phyloP scores from a whole-genome alignment of 1,284 basidiomycete species.

The Veloporphyrellus conicus region DNA sequence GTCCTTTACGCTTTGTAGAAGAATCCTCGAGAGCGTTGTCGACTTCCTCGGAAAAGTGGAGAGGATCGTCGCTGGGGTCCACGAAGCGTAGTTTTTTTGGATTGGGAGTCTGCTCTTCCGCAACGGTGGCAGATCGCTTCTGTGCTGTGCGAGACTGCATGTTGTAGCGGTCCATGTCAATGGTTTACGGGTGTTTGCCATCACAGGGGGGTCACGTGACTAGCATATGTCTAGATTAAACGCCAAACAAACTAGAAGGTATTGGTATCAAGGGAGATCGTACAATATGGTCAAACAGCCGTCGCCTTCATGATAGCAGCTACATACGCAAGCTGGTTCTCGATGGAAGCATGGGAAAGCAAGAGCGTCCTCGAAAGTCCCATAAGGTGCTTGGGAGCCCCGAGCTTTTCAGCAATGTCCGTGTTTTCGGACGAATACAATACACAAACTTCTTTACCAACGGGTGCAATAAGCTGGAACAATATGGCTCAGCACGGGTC shows the following conservation, averaged over 20 bases:
- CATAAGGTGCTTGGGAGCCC: constrained; percentile 28
- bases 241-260: neutral
- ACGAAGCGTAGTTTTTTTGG: constrained; percentile 79
- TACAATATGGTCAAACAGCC: constrained; percentile 10
- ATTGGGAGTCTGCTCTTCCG: constrained; percentile 30
- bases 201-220: neutral
- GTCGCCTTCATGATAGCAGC: constrained; percentile 30
- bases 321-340: constrained; percentile 33
- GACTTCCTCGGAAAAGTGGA: constrained; percentile 70
- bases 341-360: constrained; percentile 34
- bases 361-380: constrained; percentile 35
- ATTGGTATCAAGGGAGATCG: neutral
- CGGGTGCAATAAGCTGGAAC: constrained; percentile 49
- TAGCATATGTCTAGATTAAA: constrained; percentile 1
- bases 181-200: constrained; percentile 22
- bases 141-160: constrained; percentile 51
- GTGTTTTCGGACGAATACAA: constrained; percentile 50
- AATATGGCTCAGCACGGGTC: constrained; percentile 5
- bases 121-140: constrained; percentile 55
- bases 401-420: constrained; percentile 42
- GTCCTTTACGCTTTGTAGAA: constrained; percentile 53
- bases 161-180: constrained; percentile 1
- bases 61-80: constrained; percentile 69
- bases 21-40: constrained; percentile 67
- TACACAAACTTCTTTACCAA: constrained; percentile 45